Evolutionary conservation across 2,329 filamentous ascomycete genomes (phyloP).

Genomic region (Xylaria multiplex): DNA sequence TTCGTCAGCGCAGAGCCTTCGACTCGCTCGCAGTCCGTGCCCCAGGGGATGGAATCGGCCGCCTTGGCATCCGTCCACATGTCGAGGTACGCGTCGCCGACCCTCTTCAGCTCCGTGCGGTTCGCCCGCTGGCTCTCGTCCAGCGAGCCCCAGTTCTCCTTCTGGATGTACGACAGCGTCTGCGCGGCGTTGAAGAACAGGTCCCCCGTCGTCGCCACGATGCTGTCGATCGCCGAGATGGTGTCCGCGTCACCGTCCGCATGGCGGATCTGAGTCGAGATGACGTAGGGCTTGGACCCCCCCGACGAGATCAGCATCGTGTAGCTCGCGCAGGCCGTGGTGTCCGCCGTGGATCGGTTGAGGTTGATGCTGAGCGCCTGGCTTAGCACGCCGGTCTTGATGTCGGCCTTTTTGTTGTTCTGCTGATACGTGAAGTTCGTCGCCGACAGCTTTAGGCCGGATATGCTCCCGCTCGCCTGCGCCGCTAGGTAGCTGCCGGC

Average conservation of each 20-base stretch:
- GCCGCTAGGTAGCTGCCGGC: constrained; percentile 46
- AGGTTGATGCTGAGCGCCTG: constrained; percentile 44
- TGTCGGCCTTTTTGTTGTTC: constrained; percentile 45
- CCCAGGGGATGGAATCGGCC: constrained; percentile 50
- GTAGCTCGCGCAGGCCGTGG: constrained; percentile 49
- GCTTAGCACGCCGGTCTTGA: constrained; percentile 42
- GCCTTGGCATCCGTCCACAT: constrained; percentile 53
- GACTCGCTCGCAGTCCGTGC: constrained; percentile 51
- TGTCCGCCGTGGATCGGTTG: constrained; percentile 45
- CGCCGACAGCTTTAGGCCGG: constrained; percentile 39
- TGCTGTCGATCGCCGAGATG: constrained; percentile 50
- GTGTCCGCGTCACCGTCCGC: constrained; percentile 38
- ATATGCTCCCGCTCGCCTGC: constrained; percentile 41
- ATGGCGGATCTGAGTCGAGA: constrained; percentile 52
- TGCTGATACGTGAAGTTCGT: constrained; percentile 46
- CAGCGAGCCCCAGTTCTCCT: constrained; percentile 49
- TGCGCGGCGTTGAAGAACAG: constrained; percentile 52
- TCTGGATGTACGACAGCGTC: constrained; percentile 48
- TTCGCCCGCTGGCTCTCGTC: constrained; percentile 41
- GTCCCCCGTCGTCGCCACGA: constrained; percentile 51
- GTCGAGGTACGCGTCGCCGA: constrained; percentile 52
- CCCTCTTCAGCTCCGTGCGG: constrained; percentile 48
- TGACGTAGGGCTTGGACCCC: constrained; percentile 49
- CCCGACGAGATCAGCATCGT: constrained; percentile 50
- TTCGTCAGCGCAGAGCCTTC: constrained; percentile 49